Percentiles rank a stretch among this genome's conserved stretches.
These are phyloP conservation scores for Mucor velutinosus DNA, from an alignment of 371 early-diverging fungal genomes.

Conservation along the genomic window DNA sequence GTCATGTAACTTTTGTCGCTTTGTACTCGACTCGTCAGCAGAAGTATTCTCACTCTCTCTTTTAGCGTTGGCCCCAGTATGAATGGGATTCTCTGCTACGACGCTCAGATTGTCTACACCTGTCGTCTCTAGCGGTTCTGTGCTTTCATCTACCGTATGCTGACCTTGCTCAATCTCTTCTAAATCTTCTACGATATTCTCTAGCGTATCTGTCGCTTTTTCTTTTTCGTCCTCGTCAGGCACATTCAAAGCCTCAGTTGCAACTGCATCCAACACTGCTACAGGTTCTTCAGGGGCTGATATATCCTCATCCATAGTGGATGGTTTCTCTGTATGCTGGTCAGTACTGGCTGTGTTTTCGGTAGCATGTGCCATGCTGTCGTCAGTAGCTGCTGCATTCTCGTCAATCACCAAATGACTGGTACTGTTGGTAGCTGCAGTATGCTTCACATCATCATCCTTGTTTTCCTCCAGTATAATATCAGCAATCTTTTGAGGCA, in stretches of 20 bases:
- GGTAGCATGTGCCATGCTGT: neutral
- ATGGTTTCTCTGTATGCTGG: neutral
- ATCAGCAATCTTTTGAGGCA: slow-evolving; percentile 6
- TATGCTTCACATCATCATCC: neutral
- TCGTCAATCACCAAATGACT: neutral
- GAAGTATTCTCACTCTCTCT: neutral
- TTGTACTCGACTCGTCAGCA: neutral
- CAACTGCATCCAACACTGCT: neutral
- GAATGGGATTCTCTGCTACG: too few species aligned
- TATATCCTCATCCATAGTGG: neutral
- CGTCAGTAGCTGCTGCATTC: neutral
- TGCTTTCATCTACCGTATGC: neutral
- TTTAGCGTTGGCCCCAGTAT: too few species aligned
- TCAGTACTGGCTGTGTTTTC: neutral
- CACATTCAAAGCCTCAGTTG: neutral
- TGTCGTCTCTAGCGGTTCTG: neutral
- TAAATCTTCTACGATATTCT: neutral
- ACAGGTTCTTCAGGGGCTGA: neutral
- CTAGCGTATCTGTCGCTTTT: neutral
- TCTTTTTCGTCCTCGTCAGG: neutral
- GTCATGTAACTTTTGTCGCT: neutral
- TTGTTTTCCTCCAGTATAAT: neutral
- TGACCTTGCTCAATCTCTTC: neutral
- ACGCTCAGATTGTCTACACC: too few species aligned
- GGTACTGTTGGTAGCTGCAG: neutral